These are phyloP conservation scores for Penicillium italicum DNA, from an alignment of 2,329 filamentous ascomycete species.

Conservation along the genomic window DNA sequence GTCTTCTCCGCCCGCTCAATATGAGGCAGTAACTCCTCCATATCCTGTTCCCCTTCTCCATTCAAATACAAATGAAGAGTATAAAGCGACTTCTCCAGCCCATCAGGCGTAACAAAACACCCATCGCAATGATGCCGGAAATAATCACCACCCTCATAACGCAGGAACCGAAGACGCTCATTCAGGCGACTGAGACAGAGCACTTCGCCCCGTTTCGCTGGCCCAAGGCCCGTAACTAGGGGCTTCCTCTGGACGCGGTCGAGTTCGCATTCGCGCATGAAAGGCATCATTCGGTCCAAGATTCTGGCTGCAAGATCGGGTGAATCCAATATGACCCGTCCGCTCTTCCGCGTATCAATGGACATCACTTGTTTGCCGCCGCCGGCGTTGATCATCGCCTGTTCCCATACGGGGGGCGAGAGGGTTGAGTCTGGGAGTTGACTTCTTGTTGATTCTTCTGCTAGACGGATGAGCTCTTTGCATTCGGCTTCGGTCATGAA, in stretches of 20 bases:
- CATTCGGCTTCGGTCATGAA: conserved; percentile 65
- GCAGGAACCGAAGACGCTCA: conserved; percentile 70
- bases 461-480: conserved; percentile 50
- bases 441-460: conserved; percentile 42
- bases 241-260: conserved; percentile 39
- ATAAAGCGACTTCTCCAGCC: conserved; percentile 50
- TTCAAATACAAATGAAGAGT: conserved; percentile 58
- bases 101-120: conserved; percentile 56
- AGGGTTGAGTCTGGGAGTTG: conserved; percentile 11
- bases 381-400: conserved; percentile 66
- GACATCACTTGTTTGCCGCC: conserved; percentile 57
- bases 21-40: conserved; percentile 25
- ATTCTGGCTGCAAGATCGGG: conserved; percentile 60
- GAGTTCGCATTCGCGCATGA: conserved; percentile 49
- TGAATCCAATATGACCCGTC: conserved; percentile 73
- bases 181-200: conserved; percentile 54
- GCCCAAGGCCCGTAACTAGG: conserved; percentile 46
- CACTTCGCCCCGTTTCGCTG: conserved; percentile 41
- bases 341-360: conserved; percentile 62
- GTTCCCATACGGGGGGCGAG: conserved; percentile 53
- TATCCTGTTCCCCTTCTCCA: conserved; percentile 40
- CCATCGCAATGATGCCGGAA: conserved; percentile 71
- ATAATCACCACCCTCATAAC: conserved; percentile 68
- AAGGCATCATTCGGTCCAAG: conserved; percentile 54
- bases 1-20: conserved; percentile 14